These are phyloP conservation scores for Kalanchoe fedtschenkoi DNA, from an alignment of 164 flowering plant species.

Conservation along the genomic window DNA sequence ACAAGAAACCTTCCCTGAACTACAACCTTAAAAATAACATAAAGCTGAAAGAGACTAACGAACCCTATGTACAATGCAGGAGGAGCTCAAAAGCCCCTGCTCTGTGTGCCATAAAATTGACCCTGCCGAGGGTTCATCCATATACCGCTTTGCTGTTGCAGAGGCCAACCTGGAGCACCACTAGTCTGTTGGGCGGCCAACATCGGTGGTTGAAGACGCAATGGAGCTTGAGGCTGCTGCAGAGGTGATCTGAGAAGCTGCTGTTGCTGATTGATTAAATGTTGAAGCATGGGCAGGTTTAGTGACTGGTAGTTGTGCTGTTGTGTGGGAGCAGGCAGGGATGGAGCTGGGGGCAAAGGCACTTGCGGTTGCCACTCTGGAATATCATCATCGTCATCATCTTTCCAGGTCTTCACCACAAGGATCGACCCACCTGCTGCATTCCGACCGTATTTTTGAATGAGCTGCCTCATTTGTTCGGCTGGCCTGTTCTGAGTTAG, in stretches of 20 bases:
- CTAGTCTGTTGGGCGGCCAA: neutral
- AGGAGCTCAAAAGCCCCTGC: constrained; percentile 4
- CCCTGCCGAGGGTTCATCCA: constrained; percentile 2
- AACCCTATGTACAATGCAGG: neutral
- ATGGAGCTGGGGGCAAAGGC: constrained; percentile 14
- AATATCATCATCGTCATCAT: constrained; percentile 61
- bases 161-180: neutral
- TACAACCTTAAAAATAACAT: no score
- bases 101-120: neutral
- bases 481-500: constrained; percentile 28
- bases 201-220: constrained; percentile 11
- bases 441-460: constrained; percentile 65
- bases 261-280: constrained; percentile 18
- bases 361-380: constrained; percentile 88
- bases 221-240: constrained; percentile 8
- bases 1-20: no score
- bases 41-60: no score
- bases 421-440: neutral
- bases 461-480: constrained; percentile 60
- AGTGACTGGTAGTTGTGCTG: constrained; percentile 19
- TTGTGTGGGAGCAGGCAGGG: neutral
- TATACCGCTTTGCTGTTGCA: neutral
- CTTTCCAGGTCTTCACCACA: constrained; percentile 2
- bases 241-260: constrained; percentile 5
- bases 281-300: constrained; percentile 16